phyloP scores from a whole-genome alignment of 2,329 filamentous ascomycete genomes.

The Aspergillus flavus region DNA sequence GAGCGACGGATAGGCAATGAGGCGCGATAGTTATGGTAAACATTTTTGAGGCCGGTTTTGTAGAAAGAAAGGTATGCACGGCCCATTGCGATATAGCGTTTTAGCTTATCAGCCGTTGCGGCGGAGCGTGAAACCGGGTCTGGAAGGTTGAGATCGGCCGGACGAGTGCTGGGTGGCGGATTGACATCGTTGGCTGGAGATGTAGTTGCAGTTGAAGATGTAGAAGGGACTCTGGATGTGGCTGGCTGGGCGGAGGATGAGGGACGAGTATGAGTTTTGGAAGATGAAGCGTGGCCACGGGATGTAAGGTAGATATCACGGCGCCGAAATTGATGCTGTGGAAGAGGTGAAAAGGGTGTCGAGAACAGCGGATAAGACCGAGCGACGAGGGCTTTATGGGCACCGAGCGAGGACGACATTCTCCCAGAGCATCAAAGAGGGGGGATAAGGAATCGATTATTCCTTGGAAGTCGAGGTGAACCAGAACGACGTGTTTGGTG shows the following conservation, averaged over 20 bases:
- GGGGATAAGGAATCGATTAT: not conserved
- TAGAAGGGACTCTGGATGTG: conserved; percentile 17
- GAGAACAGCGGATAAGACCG: not conserved
- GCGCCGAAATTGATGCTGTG: not conserved
- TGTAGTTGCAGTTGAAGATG: conserved; percentile 22
- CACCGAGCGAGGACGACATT: conserved; percentile 9
- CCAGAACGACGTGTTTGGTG: not conserved
- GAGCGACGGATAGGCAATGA: conserved; percentile 35
- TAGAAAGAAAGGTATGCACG: conserved; percentile 83
- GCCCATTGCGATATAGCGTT: conserved; percentile 55
- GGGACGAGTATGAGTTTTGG: conserved; percentile 23
- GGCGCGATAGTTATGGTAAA: conserved; percentile 65
- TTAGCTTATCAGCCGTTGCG: conserved; percentile 39
- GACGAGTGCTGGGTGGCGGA: conserved; percentile 71
- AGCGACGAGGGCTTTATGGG: conserved; percentile 14
- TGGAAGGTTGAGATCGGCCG: conserved; percentile 69
- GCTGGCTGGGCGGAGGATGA: conserved; percentile 23
- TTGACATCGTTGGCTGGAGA: conserved; percentile 56
- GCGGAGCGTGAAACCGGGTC: conserved; percentile 49
- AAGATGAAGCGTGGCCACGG: conserved; percentile 12
- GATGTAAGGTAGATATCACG: not conserved
- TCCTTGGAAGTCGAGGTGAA: not conserved
- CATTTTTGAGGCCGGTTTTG: conserved; percentile 77
- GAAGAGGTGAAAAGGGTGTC: not conserved
- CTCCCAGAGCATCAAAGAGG: not conserved